phyloP scores from a whole-genome alignment of 169 alveolate species.

The Theileria parva region DNA sequence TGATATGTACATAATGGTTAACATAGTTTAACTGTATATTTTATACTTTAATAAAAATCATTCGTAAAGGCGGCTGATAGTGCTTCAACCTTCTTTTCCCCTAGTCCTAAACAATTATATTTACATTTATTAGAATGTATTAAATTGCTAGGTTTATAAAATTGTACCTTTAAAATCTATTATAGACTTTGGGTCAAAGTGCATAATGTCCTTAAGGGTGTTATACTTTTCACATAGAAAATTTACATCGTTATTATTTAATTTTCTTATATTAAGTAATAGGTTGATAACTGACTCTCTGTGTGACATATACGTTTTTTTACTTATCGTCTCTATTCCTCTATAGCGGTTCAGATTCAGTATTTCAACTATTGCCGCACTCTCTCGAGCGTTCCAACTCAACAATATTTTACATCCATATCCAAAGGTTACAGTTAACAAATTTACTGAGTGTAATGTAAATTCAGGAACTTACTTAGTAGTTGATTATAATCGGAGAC shows the following conservation, averaged over 20 bases:
- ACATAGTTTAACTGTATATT: neutral
- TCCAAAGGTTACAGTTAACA: conserved; percentile 42
- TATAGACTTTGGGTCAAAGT: conserved; percentile 4
- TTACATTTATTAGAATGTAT: neutral
- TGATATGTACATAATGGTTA: neutral
- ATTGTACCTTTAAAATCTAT: conserved; percentile 34
- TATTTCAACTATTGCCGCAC: conserved; percentile 60
- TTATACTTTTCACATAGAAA: conserved; percentile 7
- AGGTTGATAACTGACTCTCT: conserved; percentile 24
- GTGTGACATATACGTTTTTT: conserved; percentile 22
- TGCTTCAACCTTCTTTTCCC: conserved; percentile 44
- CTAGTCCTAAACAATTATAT: conserved; percentile 39
- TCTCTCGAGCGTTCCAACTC: conserved; percentile 62
- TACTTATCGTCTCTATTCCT: conserved; percentile 44
- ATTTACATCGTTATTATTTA: conserved; percentile 44
- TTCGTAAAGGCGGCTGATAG: conserved; percentile 47
- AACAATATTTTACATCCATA: conserved; percentile 42
- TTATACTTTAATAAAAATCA: conserved; percentile 22
- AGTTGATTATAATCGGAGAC: conserved; percentile 31
- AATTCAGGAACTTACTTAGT: conserved; percentile 9
- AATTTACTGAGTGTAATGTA: neutral
- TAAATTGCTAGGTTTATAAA: neutral
- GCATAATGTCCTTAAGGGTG: conserved; percentile 40
- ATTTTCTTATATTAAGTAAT: conserved; percentile 16
- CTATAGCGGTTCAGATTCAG: conserved; percentile 36